These are phyloP conservation scores for Pyrus communis DNA, from an alignment of 306 rosid genomes.

Conservation along the genomic window DNA sequence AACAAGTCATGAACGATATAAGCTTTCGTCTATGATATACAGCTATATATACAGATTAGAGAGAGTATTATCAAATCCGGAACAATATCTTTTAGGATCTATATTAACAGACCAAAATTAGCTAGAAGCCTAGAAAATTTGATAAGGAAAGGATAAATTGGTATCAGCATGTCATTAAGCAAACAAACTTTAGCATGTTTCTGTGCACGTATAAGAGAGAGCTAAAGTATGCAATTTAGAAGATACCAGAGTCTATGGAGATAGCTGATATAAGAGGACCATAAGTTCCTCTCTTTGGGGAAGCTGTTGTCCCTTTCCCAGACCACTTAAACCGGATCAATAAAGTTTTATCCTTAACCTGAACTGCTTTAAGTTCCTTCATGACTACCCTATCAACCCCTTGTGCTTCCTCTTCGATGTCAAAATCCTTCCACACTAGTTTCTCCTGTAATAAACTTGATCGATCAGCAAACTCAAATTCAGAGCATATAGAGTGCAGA, in stretches of 20 bases:
- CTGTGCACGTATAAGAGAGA: neutral
- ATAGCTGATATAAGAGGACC: constrained; percentile 23
- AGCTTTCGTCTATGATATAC: neutral
- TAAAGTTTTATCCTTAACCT: constrained; percentile 25
- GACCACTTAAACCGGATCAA: constrained; percentile 50
- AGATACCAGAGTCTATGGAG: constrained; percentile 10
- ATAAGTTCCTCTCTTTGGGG: constrained; percentile 5
- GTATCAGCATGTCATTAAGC: too few relatives aligned
- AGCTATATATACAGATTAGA: neutral
- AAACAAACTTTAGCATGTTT: neutral
- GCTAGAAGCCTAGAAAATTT: too few relatives aligned
- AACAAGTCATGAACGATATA: neutral
- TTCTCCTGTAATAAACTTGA: constrained; percentile 25
- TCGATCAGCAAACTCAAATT: neutral
- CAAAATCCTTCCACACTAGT: constrained; percentile 32
- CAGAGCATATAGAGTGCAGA: neutral
- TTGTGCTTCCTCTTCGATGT: constrained; percentile 32
- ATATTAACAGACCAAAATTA: too few relatives aligned
- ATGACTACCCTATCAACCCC: constrained; percentile 24
- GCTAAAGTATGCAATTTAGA: neutral
- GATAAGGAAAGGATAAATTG: too few relatives aligned
- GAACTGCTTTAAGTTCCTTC: constrained; percentile 1
- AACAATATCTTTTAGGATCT: too few relatives aligned
- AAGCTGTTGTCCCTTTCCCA: constrained; percentile 45
- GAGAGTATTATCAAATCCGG: neutral